Percentiles rank a stretch among this genome's conserved stretches.
phyloP scores from a whole-genome alignment of 108 stramenopile species.

The Fistulifera pelliculosa region DNA sequence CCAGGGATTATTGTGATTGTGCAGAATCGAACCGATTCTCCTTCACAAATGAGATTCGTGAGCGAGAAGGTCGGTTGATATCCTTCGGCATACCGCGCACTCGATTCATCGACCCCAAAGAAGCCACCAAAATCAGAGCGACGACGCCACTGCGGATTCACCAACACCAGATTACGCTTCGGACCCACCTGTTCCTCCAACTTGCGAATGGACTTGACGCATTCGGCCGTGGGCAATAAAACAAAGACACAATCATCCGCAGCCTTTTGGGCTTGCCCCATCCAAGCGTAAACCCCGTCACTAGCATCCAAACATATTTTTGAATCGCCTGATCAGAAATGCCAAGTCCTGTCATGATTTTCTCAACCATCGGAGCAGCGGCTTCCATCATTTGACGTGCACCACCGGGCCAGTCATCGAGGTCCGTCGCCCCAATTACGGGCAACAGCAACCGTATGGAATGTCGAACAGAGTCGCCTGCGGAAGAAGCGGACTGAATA shows the following conservation, averaged over 20 bases:
- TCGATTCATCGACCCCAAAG: not conserved
- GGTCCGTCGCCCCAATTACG: conserved; percentile 19
- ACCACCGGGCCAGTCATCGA: conserved; percentile 28
- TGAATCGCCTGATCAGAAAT: not conserved
- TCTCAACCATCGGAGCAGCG: conserved; percentile 13
- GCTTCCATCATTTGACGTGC: conserved; percentile 29
- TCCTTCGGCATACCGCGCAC: not conserved
- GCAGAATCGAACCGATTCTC: conserved; percentile 20
- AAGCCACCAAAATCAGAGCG: conserved; percentile 17
- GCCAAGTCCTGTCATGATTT: conserved; percentile 1
- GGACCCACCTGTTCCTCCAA: conserved; percentile 18
- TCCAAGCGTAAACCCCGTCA: conserved; percentile 17
- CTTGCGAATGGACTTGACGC: conserved; percentile 2
- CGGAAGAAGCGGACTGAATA: conserved; percentile 11
- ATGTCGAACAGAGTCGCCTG: conserved; percentile 11
- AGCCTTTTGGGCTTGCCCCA: conserved; percentile 15
- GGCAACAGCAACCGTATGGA: conserved; percentile 18
- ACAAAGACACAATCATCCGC: conserved; percentile 16
- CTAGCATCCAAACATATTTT: conserved; percentile 14
- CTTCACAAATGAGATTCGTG: conserved; percentile 21
- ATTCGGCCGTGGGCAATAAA: conserved; percentile 18
- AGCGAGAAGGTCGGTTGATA: conserved; percentile 18
- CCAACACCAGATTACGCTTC: conserved; percentile 12
- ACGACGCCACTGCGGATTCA: conserved; percentile 25
- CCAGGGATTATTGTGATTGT: conserved; percentile 10